A percentile compares a stretch with the other conserved stretches of the same genome.
Conservation (phyloP, 139 green algal genomes). For the Micractinium sp. region DNA sequence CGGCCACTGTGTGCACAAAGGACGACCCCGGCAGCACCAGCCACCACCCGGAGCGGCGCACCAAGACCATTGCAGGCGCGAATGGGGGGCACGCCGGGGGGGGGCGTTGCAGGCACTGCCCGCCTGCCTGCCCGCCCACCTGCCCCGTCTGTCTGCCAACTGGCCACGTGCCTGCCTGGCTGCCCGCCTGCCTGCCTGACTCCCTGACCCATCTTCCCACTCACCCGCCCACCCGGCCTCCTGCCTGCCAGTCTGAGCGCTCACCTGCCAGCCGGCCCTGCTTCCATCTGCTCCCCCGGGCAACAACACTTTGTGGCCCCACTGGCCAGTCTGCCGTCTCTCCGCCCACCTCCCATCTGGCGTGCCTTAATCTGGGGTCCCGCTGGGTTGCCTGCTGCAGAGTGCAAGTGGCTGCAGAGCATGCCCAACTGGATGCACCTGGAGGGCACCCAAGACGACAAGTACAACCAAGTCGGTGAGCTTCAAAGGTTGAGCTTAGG, state of each 20-base stretch:
- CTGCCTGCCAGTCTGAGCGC: neutral
- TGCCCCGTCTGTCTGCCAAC: neutral
- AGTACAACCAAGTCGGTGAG: slow-evolving; percentile 17
- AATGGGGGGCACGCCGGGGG: too few relatives aligned
- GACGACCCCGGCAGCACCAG: neutral
- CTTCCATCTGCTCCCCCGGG: neutral
- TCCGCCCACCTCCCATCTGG: too few relatives aligned
- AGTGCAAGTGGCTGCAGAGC: slow-evolving; percentile 18
- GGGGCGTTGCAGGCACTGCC: too few relatives aligned
- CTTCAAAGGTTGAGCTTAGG: neutral
- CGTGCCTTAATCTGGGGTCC: too few relatives aligned
- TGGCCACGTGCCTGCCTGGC: neutral
- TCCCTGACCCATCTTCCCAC: neutral
- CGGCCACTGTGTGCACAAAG: neutral
- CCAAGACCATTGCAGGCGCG: neutral
- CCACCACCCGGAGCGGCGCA: neutral
- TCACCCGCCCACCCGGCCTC: too few relatives aligned
- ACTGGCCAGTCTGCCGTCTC: too few relatives aligned
- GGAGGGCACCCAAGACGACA: neutral
- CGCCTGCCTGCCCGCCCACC: neutral
- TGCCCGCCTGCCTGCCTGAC: neutral
- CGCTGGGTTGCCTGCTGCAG: neutral
- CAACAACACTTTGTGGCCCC: too few relatives aligned
- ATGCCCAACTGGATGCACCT: neutral
- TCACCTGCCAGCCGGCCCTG: neutral